Base-by-base conservation (phyloP, 2,329 filamentous ascomycete genomes). In the Arthrobotrys iridis region DNA sequence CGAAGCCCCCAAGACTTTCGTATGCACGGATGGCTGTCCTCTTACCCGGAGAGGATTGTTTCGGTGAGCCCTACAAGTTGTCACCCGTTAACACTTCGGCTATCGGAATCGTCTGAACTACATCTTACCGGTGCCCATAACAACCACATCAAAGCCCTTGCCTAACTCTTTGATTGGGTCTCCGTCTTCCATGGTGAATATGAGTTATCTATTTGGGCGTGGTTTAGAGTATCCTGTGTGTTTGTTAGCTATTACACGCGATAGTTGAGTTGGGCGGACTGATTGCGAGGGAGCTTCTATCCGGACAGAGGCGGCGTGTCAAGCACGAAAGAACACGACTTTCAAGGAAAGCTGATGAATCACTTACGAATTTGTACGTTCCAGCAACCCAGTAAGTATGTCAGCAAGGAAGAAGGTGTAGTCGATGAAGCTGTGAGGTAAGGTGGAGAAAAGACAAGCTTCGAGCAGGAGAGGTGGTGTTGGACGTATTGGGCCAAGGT, bases 81-180 rank as follows among this genome's bases (percentile, higher is more conserved):
- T 11, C 13, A 13, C 5, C 35, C 10, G 46, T 52, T 33, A 52
- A 26, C 26, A 35, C n/a, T 18, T 4, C 46, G 5, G 2, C 13
- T 15, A 15, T n/a, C 8, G 2, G 8, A 20, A 33, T 2, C 50
- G 1, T 11, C 6, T 18, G n/a, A 52, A 52, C 5, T 15, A 46
- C 26, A 3, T 84, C 88, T 82, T 87, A 97, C 93, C 93, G 83
- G 95, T 99, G 87, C 95, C 95, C 83, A 99, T 89, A 83, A 99
- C 95, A 83, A 99, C 89, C 84, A 97, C 92, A 88, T 99, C 95
- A 88, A 99, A 99, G 85, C 97, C 93, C 82, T 93, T 92, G 80
- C 93, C 93, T 82, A 99, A 97, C 13, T 57, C 55, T 33, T 76
- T 71, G 30, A 71, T 68, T 33, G 72, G 64, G 18, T 71, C 72